Evolutionary conservation across 129 eudicot species (phyloP).

Genomic region (Oenanthe sinensis): DNA sequence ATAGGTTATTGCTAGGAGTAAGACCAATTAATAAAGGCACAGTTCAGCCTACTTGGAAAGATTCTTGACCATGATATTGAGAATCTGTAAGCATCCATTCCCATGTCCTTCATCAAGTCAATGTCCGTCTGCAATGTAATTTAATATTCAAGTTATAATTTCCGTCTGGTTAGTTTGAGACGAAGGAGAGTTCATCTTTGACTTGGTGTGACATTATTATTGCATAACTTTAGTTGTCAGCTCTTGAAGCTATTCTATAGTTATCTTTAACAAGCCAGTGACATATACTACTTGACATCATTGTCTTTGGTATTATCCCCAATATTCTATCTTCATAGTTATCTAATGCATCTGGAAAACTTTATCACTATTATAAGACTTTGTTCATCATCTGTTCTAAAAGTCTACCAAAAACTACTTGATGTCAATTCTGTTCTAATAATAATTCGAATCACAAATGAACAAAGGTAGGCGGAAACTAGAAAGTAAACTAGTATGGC

Average conservation of each 20-base stretch:
- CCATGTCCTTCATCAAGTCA: slow-evolving; percentile 86
- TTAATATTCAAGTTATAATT: not conserved
- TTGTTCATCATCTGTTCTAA: not conserved
- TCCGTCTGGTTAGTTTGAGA: slow-evolving; percentile 13
- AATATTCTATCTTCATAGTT: not conserved
- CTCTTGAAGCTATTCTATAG: slow-evolving; percentile 16
- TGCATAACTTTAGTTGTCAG: not conserved
- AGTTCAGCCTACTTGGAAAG: slow-evolving; percentile 60
- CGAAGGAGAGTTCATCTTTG: not conserved
- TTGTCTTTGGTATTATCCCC: not conserved
- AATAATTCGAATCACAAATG: not conserved
- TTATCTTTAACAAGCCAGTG: slow-evolving; percentile 1
- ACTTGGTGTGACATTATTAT: slow-evolving; percentile 2
- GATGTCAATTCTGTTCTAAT: not conserved
- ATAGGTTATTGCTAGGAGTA: not conserved
- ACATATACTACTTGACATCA: not conserved
- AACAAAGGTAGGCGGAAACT: no score
- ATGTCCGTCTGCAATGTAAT: slow-evolving; percentile 52
- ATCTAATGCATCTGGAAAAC: not conserved
- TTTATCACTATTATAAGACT: not conserved
- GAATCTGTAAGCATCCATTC: slow-evolving; percentile 97
- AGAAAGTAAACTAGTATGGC: no score
- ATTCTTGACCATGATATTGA: slow-evolving; percentile 97
- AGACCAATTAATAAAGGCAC: not conserved
- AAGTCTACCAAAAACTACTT: not conserved